These are phyloP conservation scores for Trichosporon sp. DNA, from an alignment of 1,284 basidiomycete genomes.

Conservation along the genomic window DNA sequence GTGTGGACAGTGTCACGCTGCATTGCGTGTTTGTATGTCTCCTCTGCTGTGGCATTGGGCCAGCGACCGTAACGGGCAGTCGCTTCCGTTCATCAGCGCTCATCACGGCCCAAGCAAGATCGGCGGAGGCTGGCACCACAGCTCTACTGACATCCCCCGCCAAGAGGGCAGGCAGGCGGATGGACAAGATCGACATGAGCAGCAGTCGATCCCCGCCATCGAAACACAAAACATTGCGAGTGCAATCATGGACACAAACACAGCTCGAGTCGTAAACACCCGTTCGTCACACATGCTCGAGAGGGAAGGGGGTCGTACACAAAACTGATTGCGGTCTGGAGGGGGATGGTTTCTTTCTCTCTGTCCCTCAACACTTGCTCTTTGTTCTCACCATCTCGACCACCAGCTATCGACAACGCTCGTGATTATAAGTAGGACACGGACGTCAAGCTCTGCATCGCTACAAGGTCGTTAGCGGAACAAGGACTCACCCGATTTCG, in stretches of 20 bases:
- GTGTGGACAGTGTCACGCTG: no score
- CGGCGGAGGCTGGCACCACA: neutral
- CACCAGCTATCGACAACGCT: no score
- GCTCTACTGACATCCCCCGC: no score
- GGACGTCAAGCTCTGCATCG: no score
- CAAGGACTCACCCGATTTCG: no score
- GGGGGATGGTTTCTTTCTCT: no score
- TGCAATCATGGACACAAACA: neutral
- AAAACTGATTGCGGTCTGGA: neutral
- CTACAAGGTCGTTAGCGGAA: no score
- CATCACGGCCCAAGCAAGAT: neutral
- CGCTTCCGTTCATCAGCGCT: neutral
- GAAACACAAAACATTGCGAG: neutral
- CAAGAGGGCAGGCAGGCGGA: neutral
- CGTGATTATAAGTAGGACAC: no score
- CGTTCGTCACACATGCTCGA: neutral
- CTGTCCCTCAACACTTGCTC: no score
- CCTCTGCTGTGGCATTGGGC: no score
- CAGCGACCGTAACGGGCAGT: neutral
- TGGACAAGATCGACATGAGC: neutral
- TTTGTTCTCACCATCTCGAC: no score
- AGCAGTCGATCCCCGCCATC: slow-evolving; percentile 6
- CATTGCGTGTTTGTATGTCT: no score
- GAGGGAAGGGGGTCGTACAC: neutral
- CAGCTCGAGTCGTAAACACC: neutral